Evolutionary conservation across 2,329 filamentous ascomycete genomes (phyloP).

Genomic region (Claviceps quebecensis): DNA sequence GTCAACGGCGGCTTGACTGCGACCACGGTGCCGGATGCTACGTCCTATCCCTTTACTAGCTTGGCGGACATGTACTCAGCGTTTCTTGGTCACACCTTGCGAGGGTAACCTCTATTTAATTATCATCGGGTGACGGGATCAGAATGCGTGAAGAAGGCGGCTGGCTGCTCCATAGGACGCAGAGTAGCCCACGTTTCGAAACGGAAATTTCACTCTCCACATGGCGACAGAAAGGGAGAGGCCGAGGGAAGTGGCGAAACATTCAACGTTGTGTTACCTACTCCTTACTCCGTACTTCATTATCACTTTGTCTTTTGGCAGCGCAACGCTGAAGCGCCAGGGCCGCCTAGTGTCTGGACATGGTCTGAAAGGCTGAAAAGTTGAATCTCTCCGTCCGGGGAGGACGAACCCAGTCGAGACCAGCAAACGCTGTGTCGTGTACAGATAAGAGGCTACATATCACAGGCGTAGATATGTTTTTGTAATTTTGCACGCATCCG

Average conservation of each 20-base stretch:
- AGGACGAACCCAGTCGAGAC: not conserved
- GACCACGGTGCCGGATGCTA: not conserved
- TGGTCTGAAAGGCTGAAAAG: not conserved
- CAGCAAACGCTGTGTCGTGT: not conserved
- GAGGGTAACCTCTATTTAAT: not conserved
- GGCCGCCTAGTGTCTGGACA: not conserved
- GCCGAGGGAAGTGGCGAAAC: not conserved
- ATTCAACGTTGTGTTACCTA: not conserved
- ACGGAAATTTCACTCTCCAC: not conserved
- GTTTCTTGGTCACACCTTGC: not conserved
- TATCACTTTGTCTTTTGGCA: not conserved
- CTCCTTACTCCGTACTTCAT: not conserved
- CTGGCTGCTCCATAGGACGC: too few relatives aligned
- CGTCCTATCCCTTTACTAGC: not conserved
- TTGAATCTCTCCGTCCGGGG: not conserved
- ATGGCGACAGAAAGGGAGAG: not conserved
- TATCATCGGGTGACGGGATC: not conserved
- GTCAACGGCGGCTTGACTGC: not conserved
- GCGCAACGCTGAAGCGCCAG: not conserved
- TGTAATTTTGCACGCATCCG: not conserved
- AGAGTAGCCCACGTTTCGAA: not conserved
- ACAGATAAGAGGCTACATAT: not conserved
- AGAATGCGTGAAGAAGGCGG: not conserved
- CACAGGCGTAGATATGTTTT: not conserved
- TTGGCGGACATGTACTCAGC: not conserved